A percentile compares a stretch with the other conserved stretches of the same genome.
Evolutionary conservation across 768 basidiomycete species (phyloP).

Genomic region (Neoboletus magnificus): DNA sequence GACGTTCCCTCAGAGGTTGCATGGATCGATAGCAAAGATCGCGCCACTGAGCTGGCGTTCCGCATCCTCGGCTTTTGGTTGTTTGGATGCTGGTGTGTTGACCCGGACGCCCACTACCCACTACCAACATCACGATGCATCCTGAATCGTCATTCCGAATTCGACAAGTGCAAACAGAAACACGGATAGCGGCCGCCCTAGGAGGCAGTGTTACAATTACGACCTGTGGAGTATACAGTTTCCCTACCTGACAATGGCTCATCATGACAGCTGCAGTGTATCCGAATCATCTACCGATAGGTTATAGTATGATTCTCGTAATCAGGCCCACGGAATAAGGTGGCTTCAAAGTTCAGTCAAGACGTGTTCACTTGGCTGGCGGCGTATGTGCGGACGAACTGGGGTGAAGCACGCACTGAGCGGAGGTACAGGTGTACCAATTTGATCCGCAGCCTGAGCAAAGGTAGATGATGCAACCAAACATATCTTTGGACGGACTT

Average conservation of each 20-base stretch:
- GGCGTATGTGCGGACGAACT: background rate
- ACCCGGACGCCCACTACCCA: background rate
- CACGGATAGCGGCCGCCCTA: background rate
- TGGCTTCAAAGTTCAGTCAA: background rate
- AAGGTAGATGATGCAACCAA: background rate
- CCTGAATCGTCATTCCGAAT: background rate
- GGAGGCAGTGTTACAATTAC: background rate
- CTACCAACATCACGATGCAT: background rate
- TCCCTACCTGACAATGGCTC: background rate
- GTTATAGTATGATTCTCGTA: background rate
- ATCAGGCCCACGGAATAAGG: background rate
- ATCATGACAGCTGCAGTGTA: background rate
- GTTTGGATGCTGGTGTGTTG: background rate
- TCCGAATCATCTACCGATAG: background rate
- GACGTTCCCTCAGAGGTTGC: background rate
- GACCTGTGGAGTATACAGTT: background rate
- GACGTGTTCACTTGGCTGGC: background rate
- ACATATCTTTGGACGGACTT: background rate
- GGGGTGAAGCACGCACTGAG: background rate
- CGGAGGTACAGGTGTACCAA: background rate
- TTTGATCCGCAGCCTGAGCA: background rate
- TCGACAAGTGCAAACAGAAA: background rate
- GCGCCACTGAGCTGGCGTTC: background rate
- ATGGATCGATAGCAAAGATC: background rate
- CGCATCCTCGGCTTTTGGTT: background rate